Evolutionary conservation across 352 stramenopile genomes (phyloP).

Genomic region (Pythium brassicae): DNA sequence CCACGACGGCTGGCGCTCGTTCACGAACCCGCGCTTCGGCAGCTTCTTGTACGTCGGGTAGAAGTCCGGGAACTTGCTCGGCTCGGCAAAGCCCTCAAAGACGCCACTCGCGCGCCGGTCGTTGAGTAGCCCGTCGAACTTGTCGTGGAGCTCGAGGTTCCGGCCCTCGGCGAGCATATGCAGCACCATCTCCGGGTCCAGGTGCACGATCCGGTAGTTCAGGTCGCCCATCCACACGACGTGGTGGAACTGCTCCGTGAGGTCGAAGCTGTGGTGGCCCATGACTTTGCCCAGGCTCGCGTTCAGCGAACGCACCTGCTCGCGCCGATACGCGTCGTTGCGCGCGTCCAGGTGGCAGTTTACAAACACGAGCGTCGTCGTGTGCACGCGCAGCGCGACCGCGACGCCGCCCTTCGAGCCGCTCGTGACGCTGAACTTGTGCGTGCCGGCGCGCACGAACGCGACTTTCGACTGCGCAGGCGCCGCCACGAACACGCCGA

Average conservation of each 20-base stretch:
- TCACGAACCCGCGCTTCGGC: constrained; percentile 58
- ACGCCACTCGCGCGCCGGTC: constrained; percentile 66
- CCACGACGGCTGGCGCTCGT: constrained; percentile 64
- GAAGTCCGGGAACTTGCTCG: constrained; percentile 82
- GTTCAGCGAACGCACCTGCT: constrained; percentile 82
- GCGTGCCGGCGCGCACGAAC: constrained; percentile 61
- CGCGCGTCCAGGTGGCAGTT: constrained; percentile 83
- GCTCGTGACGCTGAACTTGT: constrained; percentile 82
- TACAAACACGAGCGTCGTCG: constrained; percentile 80
- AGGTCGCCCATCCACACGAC: constrained; percentile 89
- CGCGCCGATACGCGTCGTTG: constrained; percentile 72
- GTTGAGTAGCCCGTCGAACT: constrained; percentile 80
- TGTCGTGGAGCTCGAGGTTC: constrained; percentile 76
- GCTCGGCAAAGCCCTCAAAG: constrained; percentile 82
- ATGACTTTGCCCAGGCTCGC: constrained; percentile 73
- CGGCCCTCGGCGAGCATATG: constrained; percentile 76
- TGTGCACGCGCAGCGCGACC: constrained; percentile 64
- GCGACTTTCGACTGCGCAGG: constrained; percentile 58
- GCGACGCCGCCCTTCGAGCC: constrained; percentile 80
- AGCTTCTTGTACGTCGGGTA: constrained; percentile 90
- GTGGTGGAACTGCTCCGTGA: constrained; percentile 88
- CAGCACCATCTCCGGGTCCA: constrained; percentile 70
- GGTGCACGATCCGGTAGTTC: constrained; percentile 82
- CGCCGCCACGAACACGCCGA: constrained; percentile 72
- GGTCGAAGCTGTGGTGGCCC: constrained; percentile 73